These are phyloP conservation scores for Galeopsis tetrahit DNA, from an alignment of 257 asterid genomes.

Conservation along the genomic window DNA sequence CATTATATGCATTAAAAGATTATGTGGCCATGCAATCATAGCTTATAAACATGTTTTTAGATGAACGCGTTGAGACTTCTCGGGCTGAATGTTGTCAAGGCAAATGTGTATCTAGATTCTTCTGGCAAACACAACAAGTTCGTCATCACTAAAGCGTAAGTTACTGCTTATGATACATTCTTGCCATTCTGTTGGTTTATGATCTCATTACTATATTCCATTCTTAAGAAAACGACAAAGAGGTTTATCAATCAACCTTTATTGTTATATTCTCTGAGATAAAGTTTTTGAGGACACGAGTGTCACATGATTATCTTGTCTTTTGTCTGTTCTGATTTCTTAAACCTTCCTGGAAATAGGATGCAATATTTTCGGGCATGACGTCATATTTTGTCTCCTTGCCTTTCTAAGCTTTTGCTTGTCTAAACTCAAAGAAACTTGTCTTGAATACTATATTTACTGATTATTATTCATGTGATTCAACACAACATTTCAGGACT, in stretches of 20 bases:
- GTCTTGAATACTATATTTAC: not conserved
- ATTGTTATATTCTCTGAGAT: not conserved
- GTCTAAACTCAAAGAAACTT: not conserved
- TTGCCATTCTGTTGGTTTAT: constrained; percentile 14
- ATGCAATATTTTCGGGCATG: not conserved
- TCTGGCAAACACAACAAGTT: constrained; percentile 96
- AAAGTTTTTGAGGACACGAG: not conserved
- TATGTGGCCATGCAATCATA: constrained; percentile 33
- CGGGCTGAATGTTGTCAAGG: constrained; percentile 92
- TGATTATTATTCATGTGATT: constrained; percentile 8
- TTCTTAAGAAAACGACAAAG: not conserved
- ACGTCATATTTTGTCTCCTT: not conserved
- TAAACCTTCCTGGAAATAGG: not conserved
- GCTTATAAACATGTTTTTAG: constrained; percentile 50
- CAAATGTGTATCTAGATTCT: constrained; percentile 89
- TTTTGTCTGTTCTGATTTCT: not conserved
- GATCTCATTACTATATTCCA: constrained; percentile 6
- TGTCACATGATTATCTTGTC: not conserved
- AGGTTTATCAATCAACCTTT: constrained; percentile 10
- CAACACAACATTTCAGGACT: not conserved
- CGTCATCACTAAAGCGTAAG: constrained; percentile 88
- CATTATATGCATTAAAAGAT: constrained; percentile 21
- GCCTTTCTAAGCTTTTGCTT: not conserved
- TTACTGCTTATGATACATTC: constrained; percentile 19
- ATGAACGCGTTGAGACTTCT: constrained; percentile 85